Conservation (phyloP, 2,329 filamentous ascomycete genomes). For the Colletotrichum magnum region DNA sequence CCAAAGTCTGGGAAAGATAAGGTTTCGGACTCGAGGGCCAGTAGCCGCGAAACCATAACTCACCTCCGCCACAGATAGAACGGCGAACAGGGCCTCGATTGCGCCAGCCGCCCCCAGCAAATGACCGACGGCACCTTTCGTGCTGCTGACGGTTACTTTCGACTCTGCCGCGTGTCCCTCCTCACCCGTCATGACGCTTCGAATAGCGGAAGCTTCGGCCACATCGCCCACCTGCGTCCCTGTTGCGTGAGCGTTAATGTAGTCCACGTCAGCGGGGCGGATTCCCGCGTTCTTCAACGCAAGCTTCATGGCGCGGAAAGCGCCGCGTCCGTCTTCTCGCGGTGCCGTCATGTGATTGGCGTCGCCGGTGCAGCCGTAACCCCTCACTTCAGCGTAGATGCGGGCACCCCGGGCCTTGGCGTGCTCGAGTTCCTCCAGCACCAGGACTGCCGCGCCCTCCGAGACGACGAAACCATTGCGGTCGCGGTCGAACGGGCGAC, state of each 20-base stretch:
- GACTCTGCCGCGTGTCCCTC: constrained; percentile 73
- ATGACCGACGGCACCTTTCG: constrained; percentile 94
- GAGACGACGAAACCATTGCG: constrained; percentile 92
- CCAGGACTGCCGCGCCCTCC: constrained; percentile 89
- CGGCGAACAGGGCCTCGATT: constrained; percentile 88
- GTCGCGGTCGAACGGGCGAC: constrained; percentile 86
- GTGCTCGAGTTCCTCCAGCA: constrained; percentile 93
- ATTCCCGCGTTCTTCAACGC: constrained; percentile 82
- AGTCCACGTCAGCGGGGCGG: constrained; percentile 81
- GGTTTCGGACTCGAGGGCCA: constrained; percentile 38
- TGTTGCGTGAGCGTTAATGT: constrained; percentile 96
- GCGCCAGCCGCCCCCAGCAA: constrained; percentile 92
- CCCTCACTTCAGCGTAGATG: constrained; percentile 90
- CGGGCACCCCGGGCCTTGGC: constrained; percentile 82
- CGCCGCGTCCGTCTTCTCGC: constrained; percentile 84
- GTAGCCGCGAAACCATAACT: constrained; percentile 49
- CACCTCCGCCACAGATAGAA: constrained; percentile 85
- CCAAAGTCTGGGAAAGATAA: constrained; percentile 15
- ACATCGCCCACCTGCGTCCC: constrained; percentile 88
- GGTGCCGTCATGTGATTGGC: constrained; percentile 96
- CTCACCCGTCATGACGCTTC: constrained; percentile 79
- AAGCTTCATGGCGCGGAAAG: constrained; percentile 86
- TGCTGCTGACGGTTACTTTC: constrained; percentile 88
- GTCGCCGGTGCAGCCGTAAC: constrained; percentile 92
- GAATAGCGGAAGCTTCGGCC: constrained; percentile 89